Conservation (phyloP, 2,329 filamentous ascomycete genomes). For the Aureobasidium zeae region DNA sequence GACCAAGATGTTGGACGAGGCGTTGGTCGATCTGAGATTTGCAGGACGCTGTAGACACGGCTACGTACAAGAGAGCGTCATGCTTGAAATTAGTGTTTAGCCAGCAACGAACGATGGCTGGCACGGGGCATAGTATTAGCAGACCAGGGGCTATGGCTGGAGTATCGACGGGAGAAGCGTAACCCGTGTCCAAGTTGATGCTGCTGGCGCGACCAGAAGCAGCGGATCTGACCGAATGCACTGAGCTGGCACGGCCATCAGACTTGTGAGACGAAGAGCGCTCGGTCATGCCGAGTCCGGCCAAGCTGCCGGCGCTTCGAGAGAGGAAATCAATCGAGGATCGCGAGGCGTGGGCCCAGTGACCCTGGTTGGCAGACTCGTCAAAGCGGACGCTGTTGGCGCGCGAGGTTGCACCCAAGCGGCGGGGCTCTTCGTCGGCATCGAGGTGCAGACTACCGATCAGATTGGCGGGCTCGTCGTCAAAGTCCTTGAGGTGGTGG, state of each 20-base stretch:
- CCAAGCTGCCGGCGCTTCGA: slow-evolving; percentile 63
- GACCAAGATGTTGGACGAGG: slow-evolving; percentile 64
- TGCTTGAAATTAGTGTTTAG: slow-evolving; percentile 84
- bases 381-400: slow-evolving; percentile 98
- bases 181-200: slow-evolving; percentile 72
- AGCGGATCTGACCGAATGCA: slow-evolving; percentile 67
- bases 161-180: slow-evolving; percentile 59
- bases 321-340: slow-evolving; percentile 76
- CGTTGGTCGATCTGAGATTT: slow-evolving; percentile 71
- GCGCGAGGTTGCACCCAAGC: slow-evolving; percentile 77
- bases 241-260: slow-evolving; percentile 85
- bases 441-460: slow-evolving; percentile 77
- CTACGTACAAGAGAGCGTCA: slow-evolving; percentile 79
- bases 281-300: slow-evolving; percentile 74
- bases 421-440: slow-evolving; percentile 73
- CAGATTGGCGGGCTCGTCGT: slow-evolving; percentile 73
- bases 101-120: slow-evolving; percentile 94
- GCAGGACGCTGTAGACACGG: slow-evolving; percentile 84
- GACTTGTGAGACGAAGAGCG: slow-evolving; percentile 90
- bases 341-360: slow-evolving; percentile 74
- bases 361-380: slow-evolving; percentile 84
- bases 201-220: slow-evolving; percentile 78
- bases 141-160: slow-evolving; percentile 73
- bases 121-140: slow-evolving; percentile 77
- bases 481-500: slow-evolving; percentile 81